phyloP scores from a whole-genome alignment of 2,329 filamentous ascomycete genomes.

The Xylaria sp. region DNA sequence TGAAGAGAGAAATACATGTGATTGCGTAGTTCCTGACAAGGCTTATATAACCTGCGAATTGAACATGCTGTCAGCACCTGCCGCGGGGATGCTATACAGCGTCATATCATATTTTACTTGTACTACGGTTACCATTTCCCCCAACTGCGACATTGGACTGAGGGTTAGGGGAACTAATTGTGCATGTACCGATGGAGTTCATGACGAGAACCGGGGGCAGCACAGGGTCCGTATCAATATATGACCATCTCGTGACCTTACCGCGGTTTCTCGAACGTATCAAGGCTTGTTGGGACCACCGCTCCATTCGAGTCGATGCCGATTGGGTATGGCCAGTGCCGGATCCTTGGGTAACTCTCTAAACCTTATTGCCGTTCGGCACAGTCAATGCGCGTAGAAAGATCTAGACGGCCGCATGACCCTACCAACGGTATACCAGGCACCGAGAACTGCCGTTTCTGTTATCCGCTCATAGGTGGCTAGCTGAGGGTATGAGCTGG shows the following conservation, averaged over 20 bases:
- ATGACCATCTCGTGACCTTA: neutral
- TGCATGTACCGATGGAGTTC: neutral
- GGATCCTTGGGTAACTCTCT: slow-evolving; percentile 5
- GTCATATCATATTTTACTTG: neutral
- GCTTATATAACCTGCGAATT: no score
- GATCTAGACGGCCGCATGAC: neutral
- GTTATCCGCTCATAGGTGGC: neutral
- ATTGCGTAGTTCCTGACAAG: no score
- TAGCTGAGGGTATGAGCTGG: neutral
- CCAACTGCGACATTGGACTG: neutral
- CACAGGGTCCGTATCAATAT: slow-evolving; percentile 7
- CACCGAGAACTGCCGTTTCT: slow-evolving; percentile 17
- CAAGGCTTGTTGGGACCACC: slow-evolving; percentile 1
- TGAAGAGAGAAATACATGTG: no score
- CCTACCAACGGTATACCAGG: slow-evolving; percentile 12
- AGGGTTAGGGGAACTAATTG: neutral
- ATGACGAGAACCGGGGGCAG: neutral
- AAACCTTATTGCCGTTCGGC: neutral
- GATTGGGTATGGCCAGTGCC: neutral
- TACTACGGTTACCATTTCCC: neutral
- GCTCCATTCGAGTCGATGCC: slow-evolving; percentile 7
- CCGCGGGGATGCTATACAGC: neutral
- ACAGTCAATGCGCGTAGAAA: slow-evolving; percentile 7
- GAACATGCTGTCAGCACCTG: no score
- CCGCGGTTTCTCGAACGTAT: neutral